Base-by-base conservation (phyloP, 164 flowering plant genomes). In the Malania oleifera region DNA sequence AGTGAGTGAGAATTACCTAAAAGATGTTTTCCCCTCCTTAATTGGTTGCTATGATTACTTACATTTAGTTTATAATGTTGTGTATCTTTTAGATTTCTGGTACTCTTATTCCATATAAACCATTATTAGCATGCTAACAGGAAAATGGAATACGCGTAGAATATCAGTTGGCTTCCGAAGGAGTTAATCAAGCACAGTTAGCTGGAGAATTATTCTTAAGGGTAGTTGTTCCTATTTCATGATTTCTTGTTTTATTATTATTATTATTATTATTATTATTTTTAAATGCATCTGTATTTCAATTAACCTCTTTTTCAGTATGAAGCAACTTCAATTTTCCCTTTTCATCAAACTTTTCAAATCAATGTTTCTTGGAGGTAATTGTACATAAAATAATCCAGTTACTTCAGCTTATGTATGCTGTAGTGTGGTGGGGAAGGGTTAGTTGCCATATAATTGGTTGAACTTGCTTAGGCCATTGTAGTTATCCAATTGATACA, bases 161-260 rank as follows among this genome's bases (percentile, higher is more conserved):
- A 56, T 86, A 64, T 66, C 82, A 83, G 38, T 69, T 93, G 68
- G 89, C 89, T 54, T 20, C 83, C 38, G 86, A 88, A 71, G 99
- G 99, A 17, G 77, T 90, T 51, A 54, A 60, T 31, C 99, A 90
- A 71, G 99, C 99, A 52, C 66, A 59, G 23, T 49, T 72, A 54
- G 95, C 99, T 27, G 99, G 91, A 41, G 73, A 83, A 50, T 60
- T 66, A 25, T 85, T 93, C 68, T 78, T 28, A 29, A 79, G 78
- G 91, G 97, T 83, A 46, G 11, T 20, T 41, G 15, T 18, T 40
- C 14, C n/a, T 26, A 19, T 34, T 17, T 26, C 0, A 5, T 17
- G 39, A 20, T 25, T 47, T 60, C 31, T 19, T 25, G 2, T 1
- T 9, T 56, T 43, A 43, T 17, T 43, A 7, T 12, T 12, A 7